Percentiles rank a stretch among this genome's conserved stretches.
phyloP scores from a whole-genome alignment of 2,329 filamentous ascomycete species.

The Aspergillus tubingensis region DNA sequence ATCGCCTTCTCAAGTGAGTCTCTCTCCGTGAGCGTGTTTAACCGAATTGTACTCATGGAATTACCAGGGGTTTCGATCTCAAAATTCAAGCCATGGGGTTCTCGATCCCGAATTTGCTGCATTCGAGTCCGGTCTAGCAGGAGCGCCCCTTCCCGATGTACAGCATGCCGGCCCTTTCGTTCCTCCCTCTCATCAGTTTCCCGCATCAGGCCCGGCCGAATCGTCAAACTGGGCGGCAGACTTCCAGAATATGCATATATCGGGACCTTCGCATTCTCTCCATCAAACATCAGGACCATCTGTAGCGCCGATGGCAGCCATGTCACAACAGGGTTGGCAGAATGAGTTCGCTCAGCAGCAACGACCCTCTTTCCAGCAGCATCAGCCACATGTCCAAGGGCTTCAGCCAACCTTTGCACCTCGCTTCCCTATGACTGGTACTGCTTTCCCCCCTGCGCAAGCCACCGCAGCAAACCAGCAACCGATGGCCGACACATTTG shows the following conservation, averaged over 20 bases:
- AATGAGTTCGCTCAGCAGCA: constrained; percentile 58
- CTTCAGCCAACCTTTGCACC: constrained; percentile 35
- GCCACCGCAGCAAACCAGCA: constrained; percentile 23
- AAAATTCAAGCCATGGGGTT: constrained; percentile 54
- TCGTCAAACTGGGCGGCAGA: constrained; percentile 47
- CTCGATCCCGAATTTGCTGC: constrained; percentile 70
- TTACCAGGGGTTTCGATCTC: constrained; percentile 63
- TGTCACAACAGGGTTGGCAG: constrained; percentile 55
- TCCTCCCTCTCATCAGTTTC: constrained; percentile 28
- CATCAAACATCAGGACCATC: constrained; percentile 51
- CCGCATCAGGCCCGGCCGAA: constrained; percentile 23
- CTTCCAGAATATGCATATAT: constrained; percentile 49
- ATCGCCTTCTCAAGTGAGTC: constrained; percentile 56
- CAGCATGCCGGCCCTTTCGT: constrained; percentile 38
- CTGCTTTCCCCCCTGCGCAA: constrained; percentile 29
- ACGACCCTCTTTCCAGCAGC: constrained; percentile 28
- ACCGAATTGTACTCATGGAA: constrained; percentile 15
- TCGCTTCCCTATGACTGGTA: constrained; percentile 27
- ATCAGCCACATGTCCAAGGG: constrained; percentile 21
- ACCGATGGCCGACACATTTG: constrained; percentile 36
- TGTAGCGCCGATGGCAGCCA: constrained; percentile 35
- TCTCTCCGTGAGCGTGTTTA: background rate
- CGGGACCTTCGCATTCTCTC: constrained; percentile 44
- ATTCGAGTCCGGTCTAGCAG: constrained; percentile 55
- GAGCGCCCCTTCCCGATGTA: constrained; percentile 38